Evolutionary conservation across 805 yeast species (phyloP).

Genomic region (Kluyveromyces dobzhanskii): DNA sequence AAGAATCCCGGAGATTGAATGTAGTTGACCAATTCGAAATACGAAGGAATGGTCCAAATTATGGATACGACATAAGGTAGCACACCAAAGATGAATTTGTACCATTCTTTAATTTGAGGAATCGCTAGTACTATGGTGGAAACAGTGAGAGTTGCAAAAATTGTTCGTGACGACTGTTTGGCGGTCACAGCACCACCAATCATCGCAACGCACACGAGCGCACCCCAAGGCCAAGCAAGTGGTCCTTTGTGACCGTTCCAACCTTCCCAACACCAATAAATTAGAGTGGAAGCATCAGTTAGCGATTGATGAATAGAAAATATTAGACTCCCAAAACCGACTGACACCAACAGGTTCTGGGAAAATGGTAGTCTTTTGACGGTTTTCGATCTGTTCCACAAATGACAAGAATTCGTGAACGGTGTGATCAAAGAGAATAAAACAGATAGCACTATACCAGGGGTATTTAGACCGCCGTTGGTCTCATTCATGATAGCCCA

Average conservation of each 20-base stretch:
- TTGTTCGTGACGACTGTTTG: neutral
- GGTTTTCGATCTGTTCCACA: constrained; percentile 11
- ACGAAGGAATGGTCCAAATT: constrained; percentile 54
- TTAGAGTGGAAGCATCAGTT: constrained; percentile 77
- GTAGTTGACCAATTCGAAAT: constrained; percentile 49
- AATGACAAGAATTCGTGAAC: constrained; percentile 19
- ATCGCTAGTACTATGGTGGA: constrained; percentile 23
- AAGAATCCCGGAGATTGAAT: constrained; percentile 50
- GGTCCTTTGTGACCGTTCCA: constrained; percentile 82
- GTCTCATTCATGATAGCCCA: constrained; percentile 89
- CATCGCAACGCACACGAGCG: constrained; percentile 52
- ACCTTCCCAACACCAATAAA: constrained; percentile 97
- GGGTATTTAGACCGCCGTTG: constrained; percentile 79
- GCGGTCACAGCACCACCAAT: constrained; percentile 42
- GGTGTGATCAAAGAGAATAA: constrained; percentile 59
- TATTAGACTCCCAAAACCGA: constrained; percentile 71
- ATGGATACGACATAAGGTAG: constrained; percentile 54
- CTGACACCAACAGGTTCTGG: constrained; percentile 24
- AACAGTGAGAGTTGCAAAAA: constrained; percentile 15
- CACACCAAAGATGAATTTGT: constrained; percentile 51
- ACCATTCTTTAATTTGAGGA: constrained; percentile 20
- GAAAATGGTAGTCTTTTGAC: neutral
- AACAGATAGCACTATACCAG: constrained; percentile 41
- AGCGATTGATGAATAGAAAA: constrained; percentile 67
- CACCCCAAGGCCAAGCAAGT: constrained; percentile 57